A percentile compares a stretch with the other conserved stretches of the same genome.
Evolutionary conservation across 2,329 filamentous ascomycete genomes (phyloP).

Genomic region (Beauveria sp.): DNA sequence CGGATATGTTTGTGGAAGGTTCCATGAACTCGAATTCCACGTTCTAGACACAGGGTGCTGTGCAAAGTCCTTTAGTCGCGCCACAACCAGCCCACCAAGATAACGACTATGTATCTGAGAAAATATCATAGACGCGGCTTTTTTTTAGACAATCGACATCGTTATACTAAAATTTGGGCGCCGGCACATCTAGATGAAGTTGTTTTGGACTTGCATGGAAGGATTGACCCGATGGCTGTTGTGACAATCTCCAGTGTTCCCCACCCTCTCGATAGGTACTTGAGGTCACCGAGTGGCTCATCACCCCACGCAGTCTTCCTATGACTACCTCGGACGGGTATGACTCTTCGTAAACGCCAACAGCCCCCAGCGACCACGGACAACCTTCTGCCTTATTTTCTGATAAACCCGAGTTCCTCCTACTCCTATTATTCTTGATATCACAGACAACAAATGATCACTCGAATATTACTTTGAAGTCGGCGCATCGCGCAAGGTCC

Average conservation of each 20-base stretch:
- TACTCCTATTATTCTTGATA: neutral
- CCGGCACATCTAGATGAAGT: neutral
- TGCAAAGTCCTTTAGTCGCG: neutral
- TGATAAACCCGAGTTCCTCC: neutral
- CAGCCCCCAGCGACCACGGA: neutral
- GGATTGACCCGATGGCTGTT: neutral
- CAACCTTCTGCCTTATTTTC: neutral
- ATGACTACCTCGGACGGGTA: neutral
- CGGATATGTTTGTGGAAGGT: neutral
- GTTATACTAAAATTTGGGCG: no score
- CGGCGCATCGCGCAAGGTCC: constrained; percentile 17
- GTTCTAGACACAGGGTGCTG: neutral
- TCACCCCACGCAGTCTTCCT: constrained; percentile 5
- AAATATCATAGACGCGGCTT: neutral
- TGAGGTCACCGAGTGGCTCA: constrained; percentile 7
- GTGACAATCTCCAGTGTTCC: neutral
- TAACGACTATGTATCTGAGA: neutral
- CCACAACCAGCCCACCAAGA: neutral
- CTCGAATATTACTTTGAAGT: constrained; percentile 19
- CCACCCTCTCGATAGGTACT: neutral
- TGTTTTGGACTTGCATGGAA: neutral
- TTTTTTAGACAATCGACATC: no score
- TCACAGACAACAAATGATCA: constrained; percentile 20
- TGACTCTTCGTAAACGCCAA: constrained; percentile 1
- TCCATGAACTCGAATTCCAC: neutral